phyloP scores from a whole-genome alignment of 73 alveolate species.

The Blepharisma stoltei region DNA sequence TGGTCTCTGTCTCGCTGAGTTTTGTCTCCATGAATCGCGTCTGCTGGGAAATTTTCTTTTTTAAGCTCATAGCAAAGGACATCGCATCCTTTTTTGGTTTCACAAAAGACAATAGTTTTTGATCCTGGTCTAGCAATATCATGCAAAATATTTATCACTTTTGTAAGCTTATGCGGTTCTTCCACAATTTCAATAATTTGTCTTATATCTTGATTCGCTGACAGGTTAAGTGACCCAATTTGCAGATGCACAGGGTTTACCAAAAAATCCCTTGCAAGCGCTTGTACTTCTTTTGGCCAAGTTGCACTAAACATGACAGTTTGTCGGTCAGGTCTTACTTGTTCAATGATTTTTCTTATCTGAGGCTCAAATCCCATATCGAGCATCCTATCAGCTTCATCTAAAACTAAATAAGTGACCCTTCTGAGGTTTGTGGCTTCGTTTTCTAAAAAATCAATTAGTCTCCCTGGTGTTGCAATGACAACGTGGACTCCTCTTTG shows the following conservation, averaged over 20 bases:
- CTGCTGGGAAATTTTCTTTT: conserved; percentile 63
- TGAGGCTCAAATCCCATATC: conserved; percentile 89
- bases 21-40: conserved; percentile 92
- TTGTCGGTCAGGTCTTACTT: conserved; percentile 74
- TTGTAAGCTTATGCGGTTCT: conserved; percentile 88
- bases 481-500: conserved; percentile 87
- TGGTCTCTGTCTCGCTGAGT: conserved; percentile 70
- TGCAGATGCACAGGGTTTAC: conserved; percentile 64
- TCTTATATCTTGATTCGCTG: conserved; percentile 49
- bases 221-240: conserved; percentile 39
- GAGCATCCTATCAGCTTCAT: conserved; percentile 95
- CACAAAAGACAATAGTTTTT: conserved; percentile 77
- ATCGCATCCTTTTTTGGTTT: conserved; percentile 88
- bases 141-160: conserved; percentile 39
- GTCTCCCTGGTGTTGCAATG: conserved; percentile 98
- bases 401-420: conserved; percentile 88
- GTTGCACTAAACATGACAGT: conserved; percentile 89
- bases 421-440: conserved; percentile 75
- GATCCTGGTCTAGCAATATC: conserved; percentile 70
- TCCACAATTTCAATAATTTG: conserved; percentile 75
- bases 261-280: conserved; percentile 66
- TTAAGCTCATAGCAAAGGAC: conserved; percentile 56
- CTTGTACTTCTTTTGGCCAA: conserved; percentile 83
- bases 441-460: conserved; percentile 87
- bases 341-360: conserved; percentile 55